These are phyloP conservation scores for Lactifluus piperatus DNA, from an alignment of 768 basidiomycete species.

Conservation along the genomic window DNA sequence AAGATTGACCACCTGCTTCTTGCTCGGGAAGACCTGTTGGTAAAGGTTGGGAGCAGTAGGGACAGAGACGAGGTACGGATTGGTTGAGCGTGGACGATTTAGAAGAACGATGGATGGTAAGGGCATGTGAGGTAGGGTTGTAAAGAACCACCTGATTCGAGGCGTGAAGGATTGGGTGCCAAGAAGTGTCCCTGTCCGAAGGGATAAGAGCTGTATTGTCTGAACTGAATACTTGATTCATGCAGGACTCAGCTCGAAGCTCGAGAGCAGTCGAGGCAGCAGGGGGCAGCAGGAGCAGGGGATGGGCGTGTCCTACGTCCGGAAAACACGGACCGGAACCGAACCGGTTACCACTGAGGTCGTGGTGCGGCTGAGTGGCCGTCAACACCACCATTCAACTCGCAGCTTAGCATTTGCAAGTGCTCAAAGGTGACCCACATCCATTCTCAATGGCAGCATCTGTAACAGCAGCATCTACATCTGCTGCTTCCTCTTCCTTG, in stretches of 20 bases:
- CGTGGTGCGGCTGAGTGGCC: too few species aligned
- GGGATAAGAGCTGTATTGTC: constrained; percentile 19
- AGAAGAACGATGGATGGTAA: constrained; percentile 44
- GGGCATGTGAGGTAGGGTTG: constrained; percentile 76
- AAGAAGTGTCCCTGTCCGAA: constrained; percentile 31
- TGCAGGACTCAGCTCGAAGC: too few species aligned
- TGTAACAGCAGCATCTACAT: too few species aligned
- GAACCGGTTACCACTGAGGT: too few species aligned
- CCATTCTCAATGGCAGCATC: not conserved
- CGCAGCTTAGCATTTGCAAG: not conserved
- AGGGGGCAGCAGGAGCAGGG: too few species aligned
- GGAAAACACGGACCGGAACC: too few species aligned
- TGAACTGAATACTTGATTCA: not conserved
- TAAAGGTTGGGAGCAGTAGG: constrained; percentile 63
- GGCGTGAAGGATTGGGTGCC: constrained; percentile 77
- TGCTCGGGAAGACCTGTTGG: constrained; percentile 28
- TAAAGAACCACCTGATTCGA: constrained; percentile 84
- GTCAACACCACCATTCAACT: too few species aligned
- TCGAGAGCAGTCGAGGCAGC: too few species aligned
- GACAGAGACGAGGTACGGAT: constrained; percentile 37
- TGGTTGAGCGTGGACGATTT: constrained; percentile 3
- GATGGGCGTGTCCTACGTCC: too few species aligned
- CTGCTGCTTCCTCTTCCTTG: not conserved
- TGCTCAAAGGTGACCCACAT: not conserved
- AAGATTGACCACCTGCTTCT: constrained; percentile 25